Evolutionary conservation across 1,284 basidiomycete genomes (phyloP).

Genomic region (Cutaneotrichosporon arboriforme): DNA sequence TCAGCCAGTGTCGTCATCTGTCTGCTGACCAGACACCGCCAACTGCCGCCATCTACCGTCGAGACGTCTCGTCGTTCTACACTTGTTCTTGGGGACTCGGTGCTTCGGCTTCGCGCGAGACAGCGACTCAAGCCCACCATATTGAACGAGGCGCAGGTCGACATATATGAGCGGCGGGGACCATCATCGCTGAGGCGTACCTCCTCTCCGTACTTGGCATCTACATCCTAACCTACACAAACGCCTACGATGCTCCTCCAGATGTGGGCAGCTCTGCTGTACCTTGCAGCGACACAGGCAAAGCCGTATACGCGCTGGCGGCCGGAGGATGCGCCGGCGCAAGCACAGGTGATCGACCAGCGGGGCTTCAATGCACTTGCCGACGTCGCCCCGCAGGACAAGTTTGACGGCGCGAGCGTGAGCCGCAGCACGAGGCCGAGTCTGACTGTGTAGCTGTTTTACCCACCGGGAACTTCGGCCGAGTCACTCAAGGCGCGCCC

Average conservation of each 20-base stretch:
- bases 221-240: too few species aligned
- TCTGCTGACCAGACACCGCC: neutral
- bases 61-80: too few species aligned
- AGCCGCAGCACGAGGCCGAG: slow-evolving; percentile 12
- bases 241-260: neutral
- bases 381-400: slow-evolving; percentile 21
- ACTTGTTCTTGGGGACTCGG: too few species aligned
- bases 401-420: slow-evolving; percentile 28
- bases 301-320: neutral
- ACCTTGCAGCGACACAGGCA: neutral
- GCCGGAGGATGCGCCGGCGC: slow-evolving; percentile 17
- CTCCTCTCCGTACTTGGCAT: too few species aligned
- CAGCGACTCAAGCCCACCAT: too few species aligned
- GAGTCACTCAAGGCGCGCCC: slow-evolving; percentile 30
- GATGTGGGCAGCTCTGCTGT: neutral
- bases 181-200: too few species aligned
- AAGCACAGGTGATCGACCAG: slow-evolving; percentile 35
- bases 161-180: too few species aligned
- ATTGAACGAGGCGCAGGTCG: too few species aligned
- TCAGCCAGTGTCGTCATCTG: too few species aligned
- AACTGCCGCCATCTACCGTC: neutral
- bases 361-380: slow-evolving; percentile 28
- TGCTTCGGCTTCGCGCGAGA: too few species aligned
- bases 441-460: slow-evolving; percentile 27
- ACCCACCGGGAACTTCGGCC: slow-evolving; percentile 30